These are phyloP conservation scores for Diaporthe batatas DNA, from an alignment of 2,329 filamentous ascomycete genomes.

Conservation along the genomic window DNA sequence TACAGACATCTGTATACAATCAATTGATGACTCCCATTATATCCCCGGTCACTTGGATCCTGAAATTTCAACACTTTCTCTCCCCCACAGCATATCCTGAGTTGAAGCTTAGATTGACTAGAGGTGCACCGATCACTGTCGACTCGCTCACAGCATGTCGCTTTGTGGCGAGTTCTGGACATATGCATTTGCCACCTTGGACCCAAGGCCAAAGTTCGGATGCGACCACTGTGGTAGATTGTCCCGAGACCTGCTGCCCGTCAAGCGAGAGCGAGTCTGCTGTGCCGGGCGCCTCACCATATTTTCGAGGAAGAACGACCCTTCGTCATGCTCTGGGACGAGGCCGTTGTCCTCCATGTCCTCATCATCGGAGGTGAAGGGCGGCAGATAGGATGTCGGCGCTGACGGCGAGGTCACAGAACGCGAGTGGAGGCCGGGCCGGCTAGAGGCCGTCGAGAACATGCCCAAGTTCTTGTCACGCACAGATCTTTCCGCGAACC, in stretches of 20 bases:
- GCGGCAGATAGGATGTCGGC: constrained; percentile 66
- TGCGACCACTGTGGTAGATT: constrained; percentile 36
- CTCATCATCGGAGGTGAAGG: constrained; percentile 82
- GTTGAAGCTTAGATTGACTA: neutral
- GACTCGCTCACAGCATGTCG: constrained; percentile 51
- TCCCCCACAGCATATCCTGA: neutral
- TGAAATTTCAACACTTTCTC: neutral
- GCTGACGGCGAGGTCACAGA: constrained; percentile 86
- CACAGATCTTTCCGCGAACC: constrained; percentile 74
- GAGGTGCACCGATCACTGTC: neutral
- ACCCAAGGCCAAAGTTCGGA: constrained; percentile 50
- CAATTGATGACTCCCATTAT: constrained; percentile 12
- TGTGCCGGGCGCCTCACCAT: constrained; percentile 72
- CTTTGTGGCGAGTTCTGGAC: constrained; percentile 50
- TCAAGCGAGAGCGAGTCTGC: constrained; percentile 71
- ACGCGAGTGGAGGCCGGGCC: constrained; percentile 81
- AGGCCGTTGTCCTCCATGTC: constrained; percentile 75
- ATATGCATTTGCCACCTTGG: constrained; percentile 54
- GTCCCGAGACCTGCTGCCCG: constrained; percentile 64
- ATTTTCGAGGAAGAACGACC: constrained; percentile 69
- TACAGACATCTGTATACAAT: constrained; percentile 32
- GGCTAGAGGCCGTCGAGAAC: constrained; percentile 62
- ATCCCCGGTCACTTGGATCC: constrained; percentile 11
- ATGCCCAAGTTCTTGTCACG: constrained; percentile 69
- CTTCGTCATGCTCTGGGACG: constrained; percentile 55